phyloP scores from a whole-genome alignment of 768 basidiomycete species.

The Vishniacozyma victoriae region DNA sequence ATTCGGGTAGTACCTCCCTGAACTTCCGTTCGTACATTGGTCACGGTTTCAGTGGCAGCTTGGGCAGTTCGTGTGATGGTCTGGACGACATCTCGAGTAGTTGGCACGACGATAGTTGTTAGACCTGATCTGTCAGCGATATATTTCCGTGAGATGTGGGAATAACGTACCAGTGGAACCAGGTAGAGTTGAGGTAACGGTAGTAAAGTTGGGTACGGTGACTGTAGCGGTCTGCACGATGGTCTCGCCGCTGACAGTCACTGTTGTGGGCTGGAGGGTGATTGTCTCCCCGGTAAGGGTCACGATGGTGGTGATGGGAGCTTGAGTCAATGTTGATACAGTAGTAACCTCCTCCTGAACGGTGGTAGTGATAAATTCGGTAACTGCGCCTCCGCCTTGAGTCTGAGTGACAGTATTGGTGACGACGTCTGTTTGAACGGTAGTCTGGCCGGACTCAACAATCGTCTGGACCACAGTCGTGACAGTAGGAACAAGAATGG shows the following conservation, averaged over 20 bases:
- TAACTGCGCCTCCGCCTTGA: too few relatives aligned
- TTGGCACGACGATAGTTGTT: conserved; percentile 2
- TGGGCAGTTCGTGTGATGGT: conserved; percentile 5
- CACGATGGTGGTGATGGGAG: conserved; percentile 4
- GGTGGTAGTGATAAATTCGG: conserved; percentile 6
- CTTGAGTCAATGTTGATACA: conserved; percentile 3
- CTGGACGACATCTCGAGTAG: neutral
- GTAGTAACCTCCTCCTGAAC: neutral
- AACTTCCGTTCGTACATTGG: conserved; percentile 5
- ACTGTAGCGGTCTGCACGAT: conserved; percentile 2
- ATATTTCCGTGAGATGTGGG: neutral
- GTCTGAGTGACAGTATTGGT: conserved; percentile 4
- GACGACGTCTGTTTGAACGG: neutral
- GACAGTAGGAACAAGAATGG: neutral
- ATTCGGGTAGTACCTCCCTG: conserved; percentile 8
- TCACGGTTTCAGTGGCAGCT: neutral
- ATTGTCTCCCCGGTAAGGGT: conserved; percentile 4
- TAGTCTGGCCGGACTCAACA: neutral
- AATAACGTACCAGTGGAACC: neutral
- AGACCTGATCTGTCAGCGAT: neutral
- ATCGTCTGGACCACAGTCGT: conserved; percentile 1
- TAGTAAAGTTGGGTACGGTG: conserved; percentile 4
- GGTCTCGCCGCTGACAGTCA: neutral
- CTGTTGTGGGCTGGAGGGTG: conserved; percentile 3
- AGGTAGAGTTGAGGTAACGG: conserved; percentile 1